phyloP scores from a whole-genome alignment of 2,329 filamentous ascomycete genomes.

The Xylaria digitata region DNA sequence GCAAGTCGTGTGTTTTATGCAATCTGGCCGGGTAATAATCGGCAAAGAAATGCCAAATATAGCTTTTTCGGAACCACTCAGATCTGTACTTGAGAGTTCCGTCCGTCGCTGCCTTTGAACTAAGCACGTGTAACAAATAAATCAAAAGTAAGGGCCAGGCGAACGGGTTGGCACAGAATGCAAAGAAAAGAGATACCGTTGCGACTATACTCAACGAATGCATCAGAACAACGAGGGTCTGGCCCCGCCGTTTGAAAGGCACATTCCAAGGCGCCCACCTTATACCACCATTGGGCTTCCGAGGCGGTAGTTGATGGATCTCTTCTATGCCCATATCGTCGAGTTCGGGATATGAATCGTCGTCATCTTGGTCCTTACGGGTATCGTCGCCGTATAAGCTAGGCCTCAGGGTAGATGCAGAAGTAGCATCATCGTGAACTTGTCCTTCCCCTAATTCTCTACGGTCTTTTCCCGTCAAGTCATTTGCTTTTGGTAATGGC shows the following conservation, averaged over 20 bases:
- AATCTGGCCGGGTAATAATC: constrained; percentile 91
- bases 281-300: constrained; percentile 63
- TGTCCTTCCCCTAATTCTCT: neutral
- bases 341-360: constrained; percentile 51
- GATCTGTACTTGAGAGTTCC: constrained; percentile 81
- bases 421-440: constrained; percentile 24
- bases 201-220: constrained; percentile 79
- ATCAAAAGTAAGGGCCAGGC: constrained; percentile 82
- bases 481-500: constrained; percentile 14
- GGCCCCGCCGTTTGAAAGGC: constrained; percentile 75
- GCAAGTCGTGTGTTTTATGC: constrained; percentile 84
- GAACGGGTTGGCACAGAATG: constrained; percentile 90
- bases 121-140: constrained; percentile 85
- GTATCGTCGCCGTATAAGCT: constrained; percentile 28
- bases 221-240: constrained; percentile 81
- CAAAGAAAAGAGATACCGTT: constrained; percentile 84
- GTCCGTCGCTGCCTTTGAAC: constrained; percentile 80
- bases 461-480: neutral
- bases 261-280: constrained; percentile 86
- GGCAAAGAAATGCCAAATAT: constrained; percentile 88
- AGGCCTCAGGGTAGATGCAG: constrained; percentile 39
- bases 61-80: constrained; percentile 76
- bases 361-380: constrained; percentile 42
- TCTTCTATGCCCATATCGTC: constrained; percentile 50
- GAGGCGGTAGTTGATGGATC: constrained; percentile 43